A percentile compares a stretch with the other conserved stretches of the same genome.
Conservation (phyloP, 176 grass and related monocot species). For the Zea mays region Zm-B73-REFERENCE-NAM-5.0 NC_050105.1:151052001-151052500, state of each 20-base stretch:
- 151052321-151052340: constrained; percentile 58
- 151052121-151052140: constrained; percentile 80
- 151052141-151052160: constrained; percentile 72
- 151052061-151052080: too few relatives aligned
- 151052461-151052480: constrained; percentile 46
- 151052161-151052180: constrained; percentile 19
- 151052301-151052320: constrained; percentile 65
- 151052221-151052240: constrained; percentile 46
- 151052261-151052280: constrained; percentile 90
- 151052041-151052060: too few relatives aligned
- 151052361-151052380: constrained; percentile 80
- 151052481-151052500: constrained; percentile 36
- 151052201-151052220: constrained; percentile 30
- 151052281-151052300: constrained; percentile 58
- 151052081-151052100: too few relatives aligned
- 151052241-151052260: constrained; percentile 99
- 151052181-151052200: constrained; percentile 26
- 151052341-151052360: constrained; percentile 53
- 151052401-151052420: constrained; percentile 48
- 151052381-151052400: constrained; percentile 79
- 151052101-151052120: too few relatives aligned
- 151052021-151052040: too few relatives aligned
- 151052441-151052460: constrained; percentile 33
- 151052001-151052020: too few relatives aligned
- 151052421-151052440: constrained; percentile 37